These are phyloP conservation scores for Amaranthus palmeri DNA, from an alignment of 148 eudicot genomes.

Conservation along the genomic window DNA sequence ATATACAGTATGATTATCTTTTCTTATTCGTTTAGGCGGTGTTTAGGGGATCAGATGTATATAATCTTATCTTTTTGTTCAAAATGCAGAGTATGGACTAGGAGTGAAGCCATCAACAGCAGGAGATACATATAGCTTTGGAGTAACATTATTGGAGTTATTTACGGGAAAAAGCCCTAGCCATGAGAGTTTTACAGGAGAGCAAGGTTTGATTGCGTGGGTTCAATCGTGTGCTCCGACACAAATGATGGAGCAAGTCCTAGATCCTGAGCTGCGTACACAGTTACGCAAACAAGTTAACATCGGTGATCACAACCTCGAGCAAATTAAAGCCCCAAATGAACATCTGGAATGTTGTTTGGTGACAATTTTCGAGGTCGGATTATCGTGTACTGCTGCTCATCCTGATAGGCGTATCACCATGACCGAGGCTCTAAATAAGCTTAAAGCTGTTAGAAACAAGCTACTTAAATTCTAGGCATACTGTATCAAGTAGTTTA, in stretches of 20 bases:
- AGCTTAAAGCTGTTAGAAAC: constrained; percentile 29
- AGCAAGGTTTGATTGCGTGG: constrained; percentile 36
- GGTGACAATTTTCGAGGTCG: constrained; percentile 32
- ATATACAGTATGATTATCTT: background rate
- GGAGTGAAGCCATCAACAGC: constrained; percentile 43
- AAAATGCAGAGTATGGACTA: constrained; percentile 43
- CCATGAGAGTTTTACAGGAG: constrained; percentile 31
- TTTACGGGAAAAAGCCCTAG: constrained; percentile 50
- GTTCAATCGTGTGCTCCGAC: constrained; percentile 29
- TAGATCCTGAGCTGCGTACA: constrained; percentile 29
- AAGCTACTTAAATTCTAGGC: constrained; percentile 10
- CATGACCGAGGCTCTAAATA: constrained; percentile 43
- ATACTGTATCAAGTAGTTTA: no score
- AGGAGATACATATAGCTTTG: constrained; percentile 55
- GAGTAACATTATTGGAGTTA: constrained; percentile 48
- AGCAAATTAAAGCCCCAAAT: background rate
- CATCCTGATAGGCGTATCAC: constrained; percentile 38
- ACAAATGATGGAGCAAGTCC: constrained; percentile 21
- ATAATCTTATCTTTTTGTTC: background rate
- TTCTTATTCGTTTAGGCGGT: background rate
- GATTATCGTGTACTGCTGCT: constrained; percentile 42
- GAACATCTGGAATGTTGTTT: constrained; percentile 14
- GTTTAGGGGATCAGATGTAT: no score
- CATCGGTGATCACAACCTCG: background rate
- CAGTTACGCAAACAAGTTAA: constrained; percentile 1